Evolutionary conservation across 306 rosid genomes (phyloP), one percentile per base, ranked within the genome.

Genomic region (Lagenaria siceraria): DNA sequence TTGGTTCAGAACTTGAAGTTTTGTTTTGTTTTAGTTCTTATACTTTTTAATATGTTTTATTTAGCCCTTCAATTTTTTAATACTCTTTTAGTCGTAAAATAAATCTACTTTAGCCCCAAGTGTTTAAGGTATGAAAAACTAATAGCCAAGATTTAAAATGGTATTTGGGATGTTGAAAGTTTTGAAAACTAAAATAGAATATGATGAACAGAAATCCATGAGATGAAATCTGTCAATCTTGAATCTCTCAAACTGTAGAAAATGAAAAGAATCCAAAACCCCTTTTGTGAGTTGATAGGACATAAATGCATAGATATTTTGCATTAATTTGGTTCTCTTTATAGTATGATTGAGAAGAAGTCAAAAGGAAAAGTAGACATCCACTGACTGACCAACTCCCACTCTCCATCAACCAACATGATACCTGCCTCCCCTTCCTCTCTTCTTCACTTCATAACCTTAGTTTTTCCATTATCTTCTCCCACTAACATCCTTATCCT

Each of bases 331-430:
- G 76, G 24, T 6, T 71, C 14, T 71, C 40, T 71, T 71, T 71
- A 25, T 46, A 14, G 58, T 46, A 71, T 71, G 76, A 46, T 71
- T 27, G 75, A 24, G 33, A 71, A 43, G n/a, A 71, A 27, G 59
- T 71, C 76, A 46, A 71, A 70, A 24, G 17, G 76, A 43, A 15
- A 25, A 71, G 76, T 19, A 71, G 76, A 49, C 59, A 71, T 71
- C 76, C 59, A 71, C 76, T 71, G 76, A 71, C 56, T 24, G 22
- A 70, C 76, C 76, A 46, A 70, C 76, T 70, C 76, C 76, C 76
- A 69, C 75, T 70, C 54, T 68, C 76, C 58, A 70, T 70, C 76
- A 43, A 70, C 76, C 76, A 70, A 70, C 76, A 71, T 71, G 59
- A 71, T 27, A 71, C 59, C 59, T 71, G 59, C 76, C 76, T 46